Evolutionary conservation across 768 basidiomycete species (phyloP).

Genomic region (Cytidiella melzeri): DNA sequence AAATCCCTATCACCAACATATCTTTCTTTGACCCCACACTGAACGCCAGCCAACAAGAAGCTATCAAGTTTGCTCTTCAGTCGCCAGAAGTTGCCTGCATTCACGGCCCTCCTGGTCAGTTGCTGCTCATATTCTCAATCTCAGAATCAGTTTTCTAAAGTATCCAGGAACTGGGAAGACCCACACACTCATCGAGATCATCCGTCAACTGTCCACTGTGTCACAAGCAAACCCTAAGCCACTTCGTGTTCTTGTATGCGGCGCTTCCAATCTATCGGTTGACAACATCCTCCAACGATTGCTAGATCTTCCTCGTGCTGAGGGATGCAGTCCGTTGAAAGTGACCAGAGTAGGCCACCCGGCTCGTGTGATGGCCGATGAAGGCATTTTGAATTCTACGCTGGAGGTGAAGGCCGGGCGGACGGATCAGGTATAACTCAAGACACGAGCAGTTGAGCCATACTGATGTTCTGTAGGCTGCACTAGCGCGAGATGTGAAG

Average conservation of each 20-base stretch:
- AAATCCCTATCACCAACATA: conserved; percentile 34
- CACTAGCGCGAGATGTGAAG: conserved; percentile 84
- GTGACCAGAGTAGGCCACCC: conserved; percentile 94
- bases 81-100: conserved; percentile 85
- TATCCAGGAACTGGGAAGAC: conserved; percentile 87
- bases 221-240: conserved; percentile 43
- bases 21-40: conserved; percentile 69
- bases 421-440: conserved; percentile 54
- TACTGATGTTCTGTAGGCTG: conserved; percentile 41
- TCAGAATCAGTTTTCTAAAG: neutral
- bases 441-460: neutral
- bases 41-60: conserved; percentile 80
- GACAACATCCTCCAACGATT: conserved; percentile 94
- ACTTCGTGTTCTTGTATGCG: conserved; percentile 76
- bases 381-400: conserved; percentile 60
- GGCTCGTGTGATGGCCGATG: conserved; percentile 77
- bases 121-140: neutral
- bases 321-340: conserved; percentile 47
- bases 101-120: conserved; percentile 89
- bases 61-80: conserved; percentile 77
- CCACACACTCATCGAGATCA: conserved; percentile 89
- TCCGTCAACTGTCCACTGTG: conserved; percentile 67
- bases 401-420: conserved; percentile 66
- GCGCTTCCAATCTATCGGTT: conserved; percentile 90
- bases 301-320: conserved; percentile 47